Percentiles rank a stretch among this genome's conserved stretches.
Evolutionary conservation across 2,329 filamentous ascomycete genomes (phyloP).

Genomic region (Talaromyces atroroseus): DNA sequence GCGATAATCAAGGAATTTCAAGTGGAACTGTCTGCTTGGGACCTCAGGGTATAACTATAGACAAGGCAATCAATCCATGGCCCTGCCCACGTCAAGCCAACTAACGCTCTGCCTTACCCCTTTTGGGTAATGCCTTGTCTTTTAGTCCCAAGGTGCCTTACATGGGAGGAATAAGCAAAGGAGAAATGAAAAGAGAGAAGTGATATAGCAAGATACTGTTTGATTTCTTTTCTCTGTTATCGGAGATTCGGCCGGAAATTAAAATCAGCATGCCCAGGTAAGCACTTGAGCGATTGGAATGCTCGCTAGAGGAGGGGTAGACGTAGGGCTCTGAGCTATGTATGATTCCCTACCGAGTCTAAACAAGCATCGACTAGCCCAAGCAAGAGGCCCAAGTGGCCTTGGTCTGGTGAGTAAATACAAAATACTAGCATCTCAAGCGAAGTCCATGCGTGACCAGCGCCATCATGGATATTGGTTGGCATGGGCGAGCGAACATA

Average conservation of each 20-base stretch:
- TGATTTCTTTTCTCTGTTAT: not conserved
- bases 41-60: not conserved
- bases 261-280: not conserved
- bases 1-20: not conserved
- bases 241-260: not conserved
- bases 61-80: not conserved
- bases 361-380: not conserved
- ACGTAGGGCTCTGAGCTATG: not conserved
- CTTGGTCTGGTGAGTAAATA: not conserved
- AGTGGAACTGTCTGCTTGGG: not conserved
- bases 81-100: not conserved
- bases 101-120: not conserved
- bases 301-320: not conserved
- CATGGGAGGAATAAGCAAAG: not conserved
- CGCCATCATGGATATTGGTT: not conserved
- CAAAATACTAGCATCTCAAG: not conserved
- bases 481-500: not conserved
- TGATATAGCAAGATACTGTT: not conserved
- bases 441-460: not conserved
- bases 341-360: not conserved
- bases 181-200: too few relatives aligned
- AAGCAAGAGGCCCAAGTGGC: not conserved
- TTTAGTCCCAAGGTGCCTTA: not conserved
- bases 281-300: not conserved
- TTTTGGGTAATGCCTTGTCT: not conserved